Conservation (phyloP, 73 alveolate species). For the Paramecium biaurelia region DNA sequence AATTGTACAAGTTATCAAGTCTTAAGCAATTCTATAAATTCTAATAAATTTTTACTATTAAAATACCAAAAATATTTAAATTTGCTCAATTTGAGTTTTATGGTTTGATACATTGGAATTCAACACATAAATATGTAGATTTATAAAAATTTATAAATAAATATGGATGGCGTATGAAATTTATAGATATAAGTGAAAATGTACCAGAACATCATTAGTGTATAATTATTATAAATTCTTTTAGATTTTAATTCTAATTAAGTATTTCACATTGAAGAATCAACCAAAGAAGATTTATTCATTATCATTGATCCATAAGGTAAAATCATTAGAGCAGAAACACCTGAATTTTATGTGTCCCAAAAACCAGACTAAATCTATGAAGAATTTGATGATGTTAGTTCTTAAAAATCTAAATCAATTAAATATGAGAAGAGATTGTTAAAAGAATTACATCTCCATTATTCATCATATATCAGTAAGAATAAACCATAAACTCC, state of each 20-base stretch:
- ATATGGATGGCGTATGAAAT: not conserved
- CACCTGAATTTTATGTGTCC: constrained; percentile 2
- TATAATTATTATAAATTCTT: not conserved
- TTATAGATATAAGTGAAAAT: not conserved
- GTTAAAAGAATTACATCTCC: not conserved
- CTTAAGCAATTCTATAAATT: not conserved
- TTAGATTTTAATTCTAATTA: not conserved
- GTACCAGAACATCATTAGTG: not conserved
- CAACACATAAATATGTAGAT: not conserved
- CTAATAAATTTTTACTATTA: not conserved
- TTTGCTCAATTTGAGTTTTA: not conserved
- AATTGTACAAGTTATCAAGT: not conserved
- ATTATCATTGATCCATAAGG: not conserved
- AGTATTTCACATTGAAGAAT: not conserved
- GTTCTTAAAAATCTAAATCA: not conserved
- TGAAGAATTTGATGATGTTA: constrained; percentile 15
- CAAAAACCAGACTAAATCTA: not conserved
- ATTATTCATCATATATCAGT: not conserved
- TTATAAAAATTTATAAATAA: not conserved
- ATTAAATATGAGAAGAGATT: not conserved
- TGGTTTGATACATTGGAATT: not conserved
- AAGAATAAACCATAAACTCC: not conserved
- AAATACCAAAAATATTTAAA: not conserved
- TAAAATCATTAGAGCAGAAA: constrained; percentile 6
- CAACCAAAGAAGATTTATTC: not conserved